These are phyloP conservation scores for Calycina marina DNA, from an alignment of 2,329 filamentous ascomycete species.

Conservation along the genomic window DNA sequence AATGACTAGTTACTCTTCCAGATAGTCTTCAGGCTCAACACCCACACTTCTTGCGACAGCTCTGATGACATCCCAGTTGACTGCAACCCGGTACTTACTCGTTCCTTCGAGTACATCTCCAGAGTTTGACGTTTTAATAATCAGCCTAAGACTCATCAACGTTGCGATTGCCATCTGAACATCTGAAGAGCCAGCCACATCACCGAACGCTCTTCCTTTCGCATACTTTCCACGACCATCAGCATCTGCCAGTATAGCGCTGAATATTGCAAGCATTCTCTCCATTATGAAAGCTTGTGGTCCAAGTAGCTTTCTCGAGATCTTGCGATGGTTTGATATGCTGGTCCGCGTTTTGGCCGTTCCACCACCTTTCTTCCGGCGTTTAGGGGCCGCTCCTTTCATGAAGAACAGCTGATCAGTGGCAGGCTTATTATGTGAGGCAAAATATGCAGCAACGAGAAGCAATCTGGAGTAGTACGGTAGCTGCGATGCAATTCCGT, in stretches of 20 bases:
- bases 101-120: conserved; percentile 53
- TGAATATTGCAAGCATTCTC: conserved; percentile 64
- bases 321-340: conserved; percentile 47
- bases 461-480: conserved; percentile 62
- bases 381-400: conserved; percentile 23
- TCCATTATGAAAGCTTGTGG: conserved; percentile 67
- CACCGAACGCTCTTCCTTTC: conserved; percentile 1
- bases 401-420: conserved; percentile 65
- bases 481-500: conserved; percentile 38
- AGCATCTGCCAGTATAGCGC: conserved; percentile 40
- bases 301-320: conserved; percentile 62
- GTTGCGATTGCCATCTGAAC: conserved; percentile 55
- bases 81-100: conserved; percentile 64
- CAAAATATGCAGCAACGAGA: conserved; percentile 64
- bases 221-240: conserved; percentile 14
- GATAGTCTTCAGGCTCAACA: conserved; percentile 66
- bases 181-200: conserved; percentile 30
- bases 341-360: conserved; percentile 22
- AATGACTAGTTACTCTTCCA: conserved; percentile 54
- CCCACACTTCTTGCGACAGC: conserved; percentile 58
- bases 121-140: conserved; percentile 38
- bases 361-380: conserved; percentile 29
- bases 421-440: conserved; percentile 64
- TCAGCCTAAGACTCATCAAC: conserved; percentile 51
- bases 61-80: conserved; percentile 63